These are phyloP conservation scores for Phyllachora maydis DNA, from an alignment of 2,329 filamentous ascomycete species.

Conservation along the genomic window DNA sequence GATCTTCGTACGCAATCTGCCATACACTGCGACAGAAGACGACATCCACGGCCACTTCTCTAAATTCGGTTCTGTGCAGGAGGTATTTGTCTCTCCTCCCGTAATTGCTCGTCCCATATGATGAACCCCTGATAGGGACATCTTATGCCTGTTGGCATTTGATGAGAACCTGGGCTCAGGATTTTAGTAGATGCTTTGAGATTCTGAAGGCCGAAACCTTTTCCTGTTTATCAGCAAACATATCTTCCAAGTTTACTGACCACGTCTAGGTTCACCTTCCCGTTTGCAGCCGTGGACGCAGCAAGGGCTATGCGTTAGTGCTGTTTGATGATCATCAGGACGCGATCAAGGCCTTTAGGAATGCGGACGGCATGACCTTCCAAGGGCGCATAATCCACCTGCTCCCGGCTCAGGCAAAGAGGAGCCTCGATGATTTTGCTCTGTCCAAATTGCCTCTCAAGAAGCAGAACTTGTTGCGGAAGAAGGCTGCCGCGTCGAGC, in stretches of 20 bases:
- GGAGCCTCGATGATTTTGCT: slow-evolving; percentile 70
- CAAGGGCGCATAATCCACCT: slow-evolving; percentile 86
- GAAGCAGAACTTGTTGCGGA: slow-evolving; percentile 79
- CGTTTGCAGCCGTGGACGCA: slow-evolving; percentile 47
- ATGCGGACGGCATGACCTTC: slow-evolving; percentile 68
- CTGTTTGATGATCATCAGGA: slow-evolving; percentile 52
- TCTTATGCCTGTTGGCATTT: slow-evolving; percentile 85
- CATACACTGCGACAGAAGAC: slow-evolving; percentile 59
- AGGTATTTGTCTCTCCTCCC: slow-evolving; percentile 35
- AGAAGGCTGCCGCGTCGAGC: slow-evolving; percentile 55
- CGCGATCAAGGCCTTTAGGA: slow-evolving; percentile 60
- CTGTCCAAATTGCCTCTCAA: slow-evolving; percentile 85
- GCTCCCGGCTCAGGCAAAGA: slow-evolving; percentile 65
- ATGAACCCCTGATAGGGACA: slow-evolving; percentile 99
- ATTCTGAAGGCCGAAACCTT: too few species aligned
- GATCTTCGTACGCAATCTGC: slow-evolving; percentile 75
- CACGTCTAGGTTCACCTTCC: slow-evolving; percentile 88
- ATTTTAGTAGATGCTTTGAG: slow-evolving; percentile 99
- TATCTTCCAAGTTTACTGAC: too few species aligned
- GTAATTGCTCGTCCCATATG: slow-evolving; percentile 22
- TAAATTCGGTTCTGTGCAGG: slow-evolving; percentile 56
- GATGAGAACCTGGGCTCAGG: slow-evolving; percentile 79
- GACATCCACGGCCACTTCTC: slow-evolving; percentile 56
- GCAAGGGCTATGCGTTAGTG: slow-evolving; percentile 82
- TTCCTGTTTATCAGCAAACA: slow-evolving; percentile 21